A percentile compares a stretch with the other conserved stretches of the same genome.
These are phyloP conservation scores for Castanea mollissima DNA, from an alignment of 306 rosid genomes.

Conservation along the genomic window DNA sequence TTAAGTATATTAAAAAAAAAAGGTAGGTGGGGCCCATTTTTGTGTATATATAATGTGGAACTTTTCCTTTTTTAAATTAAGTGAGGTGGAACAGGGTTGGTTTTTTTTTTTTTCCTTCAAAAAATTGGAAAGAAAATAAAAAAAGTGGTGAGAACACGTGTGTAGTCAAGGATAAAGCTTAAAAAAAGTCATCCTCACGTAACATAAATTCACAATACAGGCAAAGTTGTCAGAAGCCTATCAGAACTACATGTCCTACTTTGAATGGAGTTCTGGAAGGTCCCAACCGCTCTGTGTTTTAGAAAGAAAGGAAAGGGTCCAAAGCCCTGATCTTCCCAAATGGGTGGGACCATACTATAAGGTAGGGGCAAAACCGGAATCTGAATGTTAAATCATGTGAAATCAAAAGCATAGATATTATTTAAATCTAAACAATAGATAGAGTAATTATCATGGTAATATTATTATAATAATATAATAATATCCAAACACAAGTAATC, in stretches of 20 bases:
- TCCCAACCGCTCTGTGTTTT: slow-evolving; percentile 26
- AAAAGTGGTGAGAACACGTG: slow-evolving; percentile 38
- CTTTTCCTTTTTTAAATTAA: too few species aligned
- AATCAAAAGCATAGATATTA: slow-evolving; percentile 14
- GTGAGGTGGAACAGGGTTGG: too few species aligned
- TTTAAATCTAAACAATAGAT: slow-evolving; percentile 8
- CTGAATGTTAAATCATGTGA: neutral
- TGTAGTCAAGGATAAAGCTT: slow-evolving; percentile 15
- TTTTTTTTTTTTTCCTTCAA: neutral
- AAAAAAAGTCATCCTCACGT: slow-evolving; percentile 29
- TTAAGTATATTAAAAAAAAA: neutral
- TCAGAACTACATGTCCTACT: slow-evolving; percentile 36
- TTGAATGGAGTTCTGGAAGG: slow-evolving; percentile 40
- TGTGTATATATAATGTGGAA: too few species aligned
- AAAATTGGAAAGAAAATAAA: slow-evolving; percentile 9
- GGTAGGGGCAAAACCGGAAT: slow-evolving; percentile 29
- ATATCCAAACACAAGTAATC: neutral
- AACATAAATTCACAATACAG: slow-evolving; percentile 21
- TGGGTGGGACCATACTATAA: slow-evolving; percentile 20
- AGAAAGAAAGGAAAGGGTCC: slow-evolving; percentile 30
- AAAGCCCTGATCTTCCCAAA: neutral
- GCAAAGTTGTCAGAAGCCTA: slow-evolving; percentile 40
- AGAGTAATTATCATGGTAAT: neutral
- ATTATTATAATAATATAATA: neutral
- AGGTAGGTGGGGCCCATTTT: neutral